Evolutionary conservation across 441 rosid species (phyloP).

Genomic region (Adansonia grandidieri): DNA sequence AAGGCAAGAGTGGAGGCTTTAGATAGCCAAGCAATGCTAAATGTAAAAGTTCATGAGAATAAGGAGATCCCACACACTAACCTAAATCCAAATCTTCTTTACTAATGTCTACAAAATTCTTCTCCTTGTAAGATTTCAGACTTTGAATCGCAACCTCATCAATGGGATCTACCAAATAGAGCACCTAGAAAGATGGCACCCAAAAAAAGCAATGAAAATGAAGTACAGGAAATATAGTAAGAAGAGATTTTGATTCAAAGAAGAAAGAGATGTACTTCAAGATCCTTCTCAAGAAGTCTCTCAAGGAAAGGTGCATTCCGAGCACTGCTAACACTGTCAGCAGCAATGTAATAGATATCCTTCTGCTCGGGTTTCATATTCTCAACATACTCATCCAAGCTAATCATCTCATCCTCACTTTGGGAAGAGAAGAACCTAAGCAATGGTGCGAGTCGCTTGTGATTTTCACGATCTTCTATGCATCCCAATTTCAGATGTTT

Average conservation of each 20-base stretch:
- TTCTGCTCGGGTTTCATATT: constrained; percentile 96
- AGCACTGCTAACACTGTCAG: constrained; percentile 87
- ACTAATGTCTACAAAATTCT: constrained; percentile 91
- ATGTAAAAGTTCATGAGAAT: background rate
- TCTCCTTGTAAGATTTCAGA: constrained; percentile 88
- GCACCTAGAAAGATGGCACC: constrained; percentile 53
- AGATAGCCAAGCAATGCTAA: background rate
- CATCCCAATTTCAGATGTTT: constrained; percentile 86
- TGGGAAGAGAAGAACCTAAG: constrained; percentile 93
- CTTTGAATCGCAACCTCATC: constrained; percentile 96
- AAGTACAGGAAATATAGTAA: background rate
- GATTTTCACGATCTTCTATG: constrained; percentile 95
- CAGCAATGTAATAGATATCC: constrained; percentile 81
- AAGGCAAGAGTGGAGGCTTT: background rate
- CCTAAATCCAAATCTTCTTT: constrained; percentile 97
- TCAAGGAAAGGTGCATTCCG: constrained; percentile 93
- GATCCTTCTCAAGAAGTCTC: constrained; percentile 80
- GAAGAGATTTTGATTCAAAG: constrained; percentile 1
- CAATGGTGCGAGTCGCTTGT: constrained; percentile 90
- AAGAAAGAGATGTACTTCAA: constrained; percentile 60
- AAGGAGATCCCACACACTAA: constrained; percentile 33
- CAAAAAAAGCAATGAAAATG: constrained; percentile 22
- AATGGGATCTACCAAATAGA: constrained; percentile 86
- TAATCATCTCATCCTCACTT: constrained; percentile 87
- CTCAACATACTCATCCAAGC: constrained; percentile 96